phyloP scores from a whole-genome alignment of 139 green algal species.

The Chlamydomonas incerta region DNA sequence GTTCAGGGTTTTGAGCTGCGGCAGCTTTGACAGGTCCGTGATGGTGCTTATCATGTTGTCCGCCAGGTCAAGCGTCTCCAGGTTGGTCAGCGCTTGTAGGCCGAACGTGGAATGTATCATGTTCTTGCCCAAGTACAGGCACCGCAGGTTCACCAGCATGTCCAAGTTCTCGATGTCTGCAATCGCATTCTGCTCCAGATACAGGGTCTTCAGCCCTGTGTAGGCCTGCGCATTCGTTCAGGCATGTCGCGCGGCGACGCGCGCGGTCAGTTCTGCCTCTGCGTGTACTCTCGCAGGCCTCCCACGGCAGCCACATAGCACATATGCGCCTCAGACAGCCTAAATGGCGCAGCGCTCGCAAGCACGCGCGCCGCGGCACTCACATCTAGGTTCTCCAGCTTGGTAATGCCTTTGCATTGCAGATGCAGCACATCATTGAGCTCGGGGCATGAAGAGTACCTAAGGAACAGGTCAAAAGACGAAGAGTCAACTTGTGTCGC shows the following conservation, averaged over 20 bases:
- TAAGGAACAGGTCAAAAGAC: constrained; percentile 25
- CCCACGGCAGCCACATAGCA: too few species aligned
- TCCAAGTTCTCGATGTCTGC: constrained; percentile 68
- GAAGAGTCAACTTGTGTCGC: neutral
- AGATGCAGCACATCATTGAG: constrained; percentile 86
- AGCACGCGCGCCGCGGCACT: neutral
- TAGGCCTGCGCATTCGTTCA: constrained; percentile 64
- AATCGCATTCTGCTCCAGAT: constrained; percentile 83
- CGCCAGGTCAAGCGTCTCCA: constrained; percentile 75
- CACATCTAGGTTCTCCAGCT: constrained; percentile 77
- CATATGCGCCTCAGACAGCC: too few species aligned
- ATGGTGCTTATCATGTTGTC: constrained; percentile 72
- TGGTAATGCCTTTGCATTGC: constrained; percentile 80
- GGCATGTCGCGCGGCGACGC: neutral
- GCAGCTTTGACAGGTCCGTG: constrained; percentile 55
- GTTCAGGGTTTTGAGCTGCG: constrained; percentile 64
- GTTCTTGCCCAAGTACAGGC: constrained; percentile 80
- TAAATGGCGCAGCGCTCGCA: too few species aligned
- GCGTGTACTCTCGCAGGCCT: too few species aligned
- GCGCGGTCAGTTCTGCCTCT: neutral
- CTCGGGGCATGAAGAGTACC: constrained; percentile 72
- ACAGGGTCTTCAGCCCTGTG: constrained; percentile 80
- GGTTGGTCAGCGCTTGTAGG: constrained; percentile 54
- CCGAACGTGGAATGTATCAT: constrained; percentile 59
- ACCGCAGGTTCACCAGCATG: constrained; percentile 65